Evolutionary conservation across 73 alveolate genomes (phyloP), one percentile per base, ranked within the genome.

Genomic region (Uronychia setigera): DNA sequence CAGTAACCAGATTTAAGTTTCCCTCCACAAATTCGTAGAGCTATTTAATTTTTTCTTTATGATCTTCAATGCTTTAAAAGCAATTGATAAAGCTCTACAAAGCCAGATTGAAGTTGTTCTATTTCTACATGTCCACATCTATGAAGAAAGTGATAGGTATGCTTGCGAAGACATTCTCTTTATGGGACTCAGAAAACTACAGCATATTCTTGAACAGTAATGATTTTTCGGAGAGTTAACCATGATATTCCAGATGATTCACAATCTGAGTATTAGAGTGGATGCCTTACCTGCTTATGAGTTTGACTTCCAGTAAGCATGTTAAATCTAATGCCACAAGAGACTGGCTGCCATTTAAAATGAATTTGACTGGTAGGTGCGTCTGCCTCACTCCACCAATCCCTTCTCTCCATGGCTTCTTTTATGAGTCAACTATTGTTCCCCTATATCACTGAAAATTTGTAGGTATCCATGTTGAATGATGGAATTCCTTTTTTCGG

Each of bases 211-310:
- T 29, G 79, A 92, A 93, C 28, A 96, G 82, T 76, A 87, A 79
- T 80, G 94, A 95, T 85, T 97, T 97, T 34, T 95, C 92, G 0
- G 98, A 83, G 26, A 97, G 57, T 78, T 90, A 93, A 33, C 89
- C 89, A 87, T 97, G 98, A 80, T 78, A 90, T 90, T 97, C 99
- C 76, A 96, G 85, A 34, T 90, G 95, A 76, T 90, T 90, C 9
- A 90, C 95, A 0, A 90, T 27, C 59, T 90, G 67, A 19, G n/a
- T n/a, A n/a, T n/a, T n/a, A n/a, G n/a, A n/a, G n/a, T n/a, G n/a
- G n/a, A n/a, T n/a, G n/a, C n/a, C n/a, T n/a, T n/a, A n/a, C n/a
- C n/a, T n/a, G 80, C 76, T 79, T 80, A 32, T 29, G 19, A 0
- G 74, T 31, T 5, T 80, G 78, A 76, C 57, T 79, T n/a, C 81